Base-by-base conservation (phyloP, 2,329 filamentous ascomycete species). In the Penicillium sp. region DNA sequence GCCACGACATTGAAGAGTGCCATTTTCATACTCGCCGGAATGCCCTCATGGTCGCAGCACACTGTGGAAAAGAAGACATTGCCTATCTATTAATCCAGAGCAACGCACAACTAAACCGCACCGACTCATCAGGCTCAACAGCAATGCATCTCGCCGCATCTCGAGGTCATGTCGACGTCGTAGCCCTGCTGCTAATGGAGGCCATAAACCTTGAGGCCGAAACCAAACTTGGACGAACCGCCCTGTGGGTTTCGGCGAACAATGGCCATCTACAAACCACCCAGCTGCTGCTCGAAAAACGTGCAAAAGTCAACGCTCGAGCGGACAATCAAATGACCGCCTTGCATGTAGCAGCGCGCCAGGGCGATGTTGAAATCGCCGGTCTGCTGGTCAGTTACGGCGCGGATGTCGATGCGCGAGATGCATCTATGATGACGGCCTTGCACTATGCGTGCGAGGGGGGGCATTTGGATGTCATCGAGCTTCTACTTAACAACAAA, bases 51-150 rank as follows among this genome's bases (percentile, higher is more conserved):
- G 70, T 75, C 42, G 72, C 73, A 49, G 65, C 71, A 6, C 72
- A 75, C 56, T 74, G 71, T 59, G 72, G 71, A 9, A 70, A 70
- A 21, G 69, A 70, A 18, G 68, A 68, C 43, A 61, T 73, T 14
- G 67, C 72, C 18, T 63, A 66, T 30, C 53, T 72, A 12, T 56
- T 75, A 14, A 63, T 74, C 12, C 62, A 67, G 26, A 59, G 63
- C 28, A 65, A 66, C 30, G 71, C 71, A 11, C 64, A 63, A n/a
- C 47, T 70, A 11, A 61, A 68, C 55, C 63, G 63, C 3, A 59
- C 58, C 2, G 73, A 74, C 59, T 62, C 60, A 14, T 66, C 62
- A 14, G 64, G 66, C 3, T 68, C 63, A 28, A 71, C 67, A 16
- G 63, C 68, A 12, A 61, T 72, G 9, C 68, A 71, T 51, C 60